These are phyloP conservation scores for Dendrostoma leiphaemia DNA, from an alignment of 2,329 filamentous ascomycete species.

Conservation along the genomic window DNA sequence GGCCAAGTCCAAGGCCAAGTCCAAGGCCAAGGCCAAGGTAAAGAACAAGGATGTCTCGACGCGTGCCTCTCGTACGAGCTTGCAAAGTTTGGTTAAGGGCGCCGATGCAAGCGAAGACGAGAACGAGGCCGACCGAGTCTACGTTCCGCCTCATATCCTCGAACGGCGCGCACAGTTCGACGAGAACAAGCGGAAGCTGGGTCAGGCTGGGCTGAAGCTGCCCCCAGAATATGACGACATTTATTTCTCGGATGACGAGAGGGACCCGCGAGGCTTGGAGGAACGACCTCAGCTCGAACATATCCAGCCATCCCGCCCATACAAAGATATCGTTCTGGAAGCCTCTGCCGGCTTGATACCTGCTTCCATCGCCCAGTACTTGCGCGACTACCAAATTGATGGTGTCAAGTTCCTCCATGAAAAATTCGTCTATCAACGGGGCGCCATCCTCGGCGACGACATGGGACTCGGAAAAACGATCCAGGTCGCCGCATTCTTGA, in stretches of 20 bases:
- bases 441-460: slow-evolving; percentile 89
- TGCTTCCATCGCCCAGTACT: slow-evolving; percentile 83
- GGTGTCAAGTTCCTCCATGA: slow-evolving; percentile 84
- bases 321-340: slow-evolving; percentile 72
- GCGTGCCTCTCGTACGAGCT: slow-evolving; percentile 2
- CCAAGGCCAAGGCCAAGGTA: slow-evolving; percentile 27
- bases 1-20: slow-evolving; percentile 43
- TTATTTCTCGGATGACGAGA: slow-evolving; percentile 68
- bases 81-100: neutral
- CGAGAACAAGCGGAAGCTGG: slow-evolving; percentile 53
- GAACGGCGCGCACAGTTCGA: slow-evolving; percentile 70
- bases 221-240: slow-evolving; percentile 77
- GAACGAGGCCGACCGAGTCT: slow-evolving; percentile 28
- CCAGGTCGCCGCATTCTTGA: slow-evolving; percentile 89
- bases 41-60: slow-evolving; percentile 18
- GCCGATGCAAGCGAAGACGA: slow-evolving; percentile 10
- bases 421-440: slow-evolving; percentile 86
- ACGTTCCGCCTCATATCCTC: slow-evolving; percentile 71
- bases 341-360: slow-evolving; percentile 81
- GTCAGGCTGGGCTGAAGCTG: slow-evolving; percentile 68
- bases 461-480: slow-evolving; percentile 98
- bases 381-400: slow-evolving; percentile 87
- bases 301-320: slow-evolving; percentile 64
- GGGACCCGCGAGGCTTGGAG: slow-evolving; percentile 49
- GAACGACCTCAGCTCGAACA: slow-evolving; percentile 63